Conservation (phyloP, 2,329 filamentous ascomycete species). For the Penicillium sp. region DNA sequence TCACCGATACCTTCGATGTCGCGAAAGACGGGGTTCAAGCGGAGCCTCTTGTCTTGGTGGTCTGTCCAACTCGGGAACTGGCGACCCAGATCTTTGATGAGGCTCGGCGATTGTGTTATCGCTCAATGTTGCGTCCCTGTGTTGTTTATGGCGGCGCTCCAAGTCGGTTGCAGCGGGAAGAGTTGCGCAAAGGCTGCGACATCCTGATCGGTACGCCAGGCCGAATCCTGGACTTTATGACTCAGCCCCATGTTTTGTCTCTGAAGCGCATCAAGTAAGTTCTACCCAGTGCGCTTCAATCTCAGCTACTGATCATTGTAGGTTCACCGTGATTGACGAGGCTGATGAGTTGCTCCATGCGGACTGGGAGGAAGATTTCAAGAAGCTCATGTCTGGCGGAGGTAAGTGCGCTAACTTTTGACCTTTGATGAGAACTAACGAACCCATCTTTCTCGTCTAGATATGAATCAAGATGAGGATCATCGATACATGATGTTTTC, state of each 20-base stretch:
- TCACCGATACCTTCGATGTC: constrained; percentile 49
- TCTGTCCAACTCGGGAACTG: constrained; percentile 82
- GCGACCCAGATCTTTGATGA: constrained; percentile 95
- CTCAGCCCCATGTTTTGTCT: constrained; percentile 61
- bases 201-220: constrained; percentile 83
- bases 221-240: constrained; percentile 77
- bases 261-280: constrained; percentile 67
- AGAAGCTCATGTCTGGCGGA: constrained; percentile 69
- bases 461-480: constrained; percentile 70
- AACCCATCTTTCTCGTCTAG: constrained; percentile 25
- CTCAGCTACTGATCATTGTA: constrained; percentile 20
- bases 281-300: background rate
- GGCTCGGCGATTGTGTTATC: constrained; percentile 84
- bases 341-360: constrained; percentile 83
- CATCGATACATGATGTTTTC: constrained; percentile 78
- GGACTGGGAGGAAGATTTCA: constrained; percentile 73
- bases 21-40: constrained; percentile 56
- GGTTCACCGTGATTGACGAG: constrained; percentile 76
- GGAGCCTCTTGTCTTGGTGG: constrained; percentile 80
- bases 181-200: constrained; percentile 80
- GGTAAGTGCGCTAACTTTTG: constrained; percentile 52
- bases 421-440: background rate
- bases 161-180: constrained; percentile 59
- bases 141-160: constrained; percentile 84
- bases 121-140: constrained; percentile 87